phyloP scores from a whole-genome alignment of 2,329 filamentous ascomycete species.

The Sporothrix schenckii region DNA sequence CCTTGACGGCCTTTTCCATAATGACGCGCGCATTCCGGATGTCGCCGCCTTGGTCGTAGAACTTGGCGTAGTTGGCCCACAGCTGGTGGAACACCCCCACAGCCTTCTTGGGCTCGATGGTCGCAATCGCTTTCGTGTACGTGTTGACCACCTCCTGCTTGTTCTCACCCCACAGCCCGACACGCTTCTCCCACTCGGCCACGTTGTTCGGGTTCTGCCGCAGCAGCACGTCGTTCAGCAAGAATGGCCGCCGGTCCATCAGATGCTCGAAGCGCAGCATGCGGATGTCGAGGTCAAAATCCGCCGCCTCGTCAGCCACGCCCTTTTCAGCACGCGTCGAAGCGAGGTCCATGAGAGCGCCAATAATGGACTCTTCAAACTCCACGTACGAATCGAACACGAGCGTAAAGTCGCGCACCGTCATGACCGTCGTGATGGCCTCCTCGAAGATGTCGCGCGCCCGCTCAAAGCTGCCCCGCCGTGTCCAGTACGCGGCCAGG shows the following conservation, averaged over 20 bases:
- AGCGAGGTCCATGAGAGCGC: constrained; percentile 85
- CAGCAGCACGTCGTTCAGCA: constrained; percentile 92
- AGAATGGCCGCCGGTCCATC: constrained; percentile 94
- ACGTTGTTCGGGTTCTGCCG: constrained; percentile 97
- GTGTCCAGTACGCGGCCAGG: constrained; percentile 94
- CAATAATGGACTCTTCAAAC: constrained; percentile 95
- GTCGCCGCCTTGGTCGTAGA: constrained; percentile 89
- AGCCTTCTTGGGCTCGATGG: constrained; percentile 92
- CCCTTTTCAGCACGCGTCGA: constrained; percentile 78
- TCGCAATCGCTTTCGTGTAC: constrained; percentile 90
- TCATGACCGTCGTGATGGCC: constrained; percentile 97
- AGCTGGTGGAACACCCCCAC: constrained; percentile 91
- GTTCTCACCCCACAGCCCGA: constrained; percentile 95
- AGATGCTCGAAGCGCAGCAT: constrained; percentile 98
- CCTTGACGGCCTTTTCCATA: constrained; percentile 96
- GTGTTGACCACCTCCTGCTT: constrained; percentile 88
- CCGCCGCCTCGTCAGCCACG: constrained; percentile 75
- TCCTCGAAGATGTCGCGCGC: constrained; percentile 94
- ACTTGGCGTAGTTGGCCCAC: constrained; percentile 95
- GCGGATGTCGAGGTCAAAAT: constrained; percentile 91
- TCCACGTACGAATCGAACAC: constrained; percentile 96
- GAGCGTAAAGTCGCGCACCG: constrained; percentile 92
- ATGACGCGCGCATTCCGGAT: constrained; percentile 84
- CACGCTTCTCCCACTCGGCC: constrained; percentile 93
- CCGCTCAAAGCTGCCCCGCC: constrained; percentile 86